A percentile compares a stretch with the other conserved stretches of the same genome.
Evolutionary conservation across 352 stramenopile species (phyloP).

Genomic region (Globisporangium alternatum): DNA sequence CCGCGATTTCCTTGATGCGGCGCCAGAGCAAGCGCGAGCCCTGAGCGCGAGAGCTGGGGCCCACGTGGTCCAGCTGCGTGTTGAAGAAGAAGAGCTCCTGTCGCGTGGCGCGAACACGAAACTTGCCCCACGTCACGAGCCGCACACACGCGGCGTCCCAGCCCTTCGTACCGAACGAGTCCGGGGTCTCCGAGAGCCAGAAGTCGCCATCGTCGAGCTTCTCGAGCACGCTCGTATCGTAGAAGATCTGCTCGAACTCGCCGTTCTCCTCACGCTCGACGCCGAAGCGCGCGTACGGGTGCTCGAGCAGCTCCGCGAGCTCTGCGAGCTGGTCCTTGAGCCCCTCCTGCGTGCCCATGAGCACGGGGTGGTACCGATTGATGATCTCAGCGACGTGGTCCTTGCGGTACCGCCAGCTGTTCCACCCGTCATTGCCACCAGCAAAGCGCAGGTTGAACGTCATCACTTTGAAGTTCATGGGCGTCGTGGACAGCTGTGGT

Average conservation of each 20-base stretch:
- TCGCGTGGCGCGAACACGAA: constrained; percentile 50
- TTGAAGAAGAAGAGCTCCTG: constrained; percentile 80
- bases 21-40: constrained; percentile 60
- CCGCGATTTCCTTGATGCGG: constrained; percentile 58
- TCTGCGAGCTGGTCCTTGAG: constrained; percentile 65
- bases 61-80: constrained; percentile 74
- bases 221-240: constrained; percentile 52
- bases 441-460: constrained; percentile 84
- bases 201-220: constrained; percentile 63
- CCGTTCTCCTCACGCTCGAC: constrained; percentile 67
- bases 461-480: constrained; percentile 70
- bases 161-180: constrained; percentile 47
- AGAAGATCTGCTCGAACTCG: constrained; percentile 85
- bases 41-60: constrained; percentile 42
- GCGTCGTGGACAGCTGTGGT: constrained; percentile 28
- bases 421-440: constrained; percentile 53
- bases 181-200: constrained; percentile 72
- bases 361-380: constrained; percentile 62
- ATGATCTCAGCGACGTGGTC: constrained; percentile 74
- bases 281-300: constrained; percentile 72
- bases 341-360: constrained; percentile 77
- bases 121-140: constrained; percentile 72
- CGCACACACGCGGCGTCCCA: constrained; percentile 70
- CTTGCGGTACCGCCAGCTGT: constrained; percentile 70
- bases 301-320: constrained; percentile 43